A percentile compares a stretch with the other conserved stretches of the same genome.
Conservation (phyloP, 805 yeast genomes). For the Metschnikowia borealis region DNA sequence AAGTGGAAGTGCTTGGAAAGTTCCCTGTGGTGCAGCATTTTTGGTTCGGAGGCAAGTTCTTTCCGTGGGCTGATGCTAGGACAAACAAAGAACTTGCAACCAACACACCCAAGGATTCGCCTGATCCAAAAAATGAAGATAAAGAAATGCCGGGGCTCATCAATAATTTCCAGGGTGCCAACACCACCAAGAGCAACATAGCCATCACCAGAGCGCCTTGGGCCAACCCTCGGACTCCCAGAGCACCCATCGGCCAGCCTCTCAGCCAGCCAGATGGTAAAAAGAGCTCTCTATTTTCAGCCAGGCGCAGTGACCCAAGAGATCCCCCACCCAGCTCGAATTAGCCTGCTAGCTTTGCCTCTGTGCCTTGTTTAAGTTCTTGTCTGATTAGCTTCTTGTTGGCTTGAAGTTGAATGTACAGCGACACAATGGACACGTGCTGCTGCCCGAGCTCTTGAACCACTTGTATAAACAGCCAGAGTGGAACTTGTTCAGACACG, state of each 20-base stretch:
- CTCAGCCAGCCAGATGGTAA: background rate
- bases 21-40: slow-evolving; percentile 94
- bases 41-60: slow-evolving; percentile 56
- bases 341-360: too few relatives aligned
- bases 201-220: slow-evolving; percentile 42
- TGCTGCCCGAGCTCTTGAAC: slow-evolving; percentile 91
- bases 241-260: background rate
- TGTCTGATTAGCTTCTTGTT: slow-evolving; percentile 15
- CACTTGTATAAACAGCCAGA: slow-evolving; percentile 94
- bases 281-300: background rate
- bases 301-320: background rate
- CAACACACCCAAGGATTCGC: background rate
- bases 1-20: slow-evolving; percentile 86
- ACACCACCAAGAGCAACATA: slow-evolving; percentile 26
- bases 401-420: slow-evolving; percentile 47
- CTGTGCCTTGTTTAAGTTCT: too few relatives aligned
- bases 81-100: slow-evolving; percentile 10
- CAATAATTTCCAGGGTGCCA: slow-evolving; percentile 22
- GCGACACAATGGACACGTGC: slow-evolving; percentile 94
- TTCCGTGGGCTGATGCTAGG: slow-evolving; percentile 18
- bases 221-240: slow-evolving; percentile 19
- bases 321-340: background rate
- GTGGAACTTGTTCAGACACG: slow-evolving; percentile 92
- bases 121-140: slow-evolving; percentile 1
- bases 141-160: slow-evolving; percentile 18